Percentiles rank a stretch among this genome's conserved stretches.
These are phyloP conservation scores for Aspergillus viridinutans DNA, from an alignment of 2,329 filamentous ascomycete species.

Conservation along the genomic window DNA sequence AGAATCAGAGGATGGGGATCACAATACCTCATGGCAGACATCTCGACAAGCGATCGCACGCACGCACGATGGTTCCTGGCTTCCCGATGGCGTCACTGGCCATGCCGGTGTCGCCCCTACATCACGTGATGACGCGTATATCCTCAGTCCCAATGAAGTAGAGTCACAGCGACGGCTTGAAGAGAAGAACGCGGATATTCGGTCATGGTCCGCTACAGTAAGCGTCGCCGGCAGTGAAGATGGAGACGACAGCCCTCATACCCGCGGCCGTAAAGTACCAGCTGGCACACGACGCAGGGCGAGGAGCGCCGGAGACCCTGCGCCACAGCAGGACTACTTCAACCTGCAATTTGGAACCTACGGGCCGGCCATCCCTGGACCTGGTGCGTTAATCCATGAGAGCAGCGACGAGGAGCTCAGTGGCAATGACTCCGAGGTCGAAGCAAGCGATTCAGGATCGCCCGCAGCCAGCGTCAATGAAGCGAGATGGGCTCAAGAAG, in stretches of 20 bases:
- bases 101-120: constrained; percentile 47
- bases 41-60: constrained; percentile 26
- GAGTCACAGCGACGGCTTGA: constrained; percentile 43
- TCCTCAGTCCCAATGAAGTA: constrained; percentile 50
- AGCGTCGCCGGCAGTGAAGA: constrained; percentile 44
- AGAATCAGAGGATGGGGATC: constrained; percentile 24
- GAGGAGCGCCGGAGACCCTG: constrained; percentile 40
- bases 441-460: constrained; percentile 23
- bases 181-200: constrained; percentile 52
- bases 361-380: constrained; percentile 47
- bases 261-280: constrained; percentile 18
- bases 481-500: constrained; percentile 16
- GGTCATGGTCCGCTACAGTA: constrained; percentile 50
- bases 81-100: constrained; percentile 33
- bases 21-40: constrained; percentile 16
- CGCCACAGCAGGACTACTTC: constrained; percentile 33
- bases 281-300: constrained; percentile 40
- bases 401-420: constrained; percentile 35
- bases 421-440: constrained; percentile 23
- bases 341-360: constrained; percentile 22
- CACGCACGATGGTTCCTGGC: constrained; percentile 46
- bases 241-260: constrained; percentile 24
- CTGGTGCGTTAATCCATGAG: constrained; percentile 46
- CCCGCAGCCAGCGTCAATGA: constrained; percentile 25
- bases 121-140: constrained; percentile 41